Evolutionary conservation across 257 asterid genomes (phyloP).

Genomic region (Solanum ossicruentum): DNA sequence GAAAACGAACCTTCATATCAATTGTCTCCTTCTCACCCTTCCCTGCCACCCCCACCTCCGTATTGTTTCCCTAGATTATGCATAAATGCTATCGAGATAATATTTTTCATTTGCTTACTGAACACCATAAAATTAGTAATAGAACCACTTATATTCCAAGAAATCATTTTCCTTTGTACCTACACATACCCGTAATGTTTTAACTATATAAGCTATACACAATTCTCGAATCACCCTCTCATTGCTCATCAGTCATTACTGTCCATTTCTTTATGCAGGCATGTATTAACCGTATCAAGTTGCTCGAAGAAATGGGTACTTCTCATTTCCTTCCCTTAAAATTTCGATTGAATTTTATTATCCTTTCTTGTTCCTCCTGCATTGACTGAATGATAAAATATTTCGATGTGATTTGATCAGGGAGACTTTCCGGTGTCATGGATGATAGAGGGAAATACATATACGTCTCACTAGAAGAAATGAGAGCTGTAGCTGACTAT

Average conservation of each 20-base stretch:
- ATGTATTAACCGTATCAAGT: slow-evolving; percentile 72
- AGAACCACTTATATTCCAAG: not conserved
- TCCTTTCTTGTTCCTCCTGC: not conserved
- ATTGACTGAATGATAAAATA: not conserved
- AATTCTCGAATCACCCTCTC: not conserved
- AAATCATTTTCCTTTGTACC: not conserved
- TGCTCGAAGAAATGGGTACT: slow-evolving; percentile 82
- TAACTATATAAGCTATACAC: not conserved
- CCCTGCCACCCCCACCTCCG: not conserved
- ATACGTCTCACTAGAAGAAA: slow-evolving; percentile 82
- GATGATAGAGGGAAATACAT: slow-evolving; percentile 96
- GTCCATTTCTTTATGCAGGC: slow-evolving; percentile 44
- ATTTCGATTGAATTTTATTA: not conserved
- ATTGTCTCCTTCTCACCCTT: not conserved
- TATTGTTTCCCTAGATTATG: not conserved
- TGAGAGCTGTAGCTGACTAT: slow-evolving; percentile 96
- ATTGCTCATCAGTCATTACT: not conserved
- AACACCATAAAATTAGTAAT: not conserved
- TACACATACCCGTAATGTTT: not conserved
- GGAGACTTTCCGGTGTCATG: slow-evolving; percentile 93
- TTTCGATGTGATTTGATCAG: slow-evolving; percentile 19
- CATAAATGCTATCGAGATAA: not conserved
- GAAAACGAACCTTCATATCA: not conserved
- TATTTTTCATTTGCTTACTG: not conserved
- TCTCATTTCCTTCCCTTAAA: not conserved